These are phyloP conservation scores for Ploettnerulaceae sp. DNA, from an alignment of 2,329 filamentous ascomycete species.

Conservation along the genomic window DNA sequence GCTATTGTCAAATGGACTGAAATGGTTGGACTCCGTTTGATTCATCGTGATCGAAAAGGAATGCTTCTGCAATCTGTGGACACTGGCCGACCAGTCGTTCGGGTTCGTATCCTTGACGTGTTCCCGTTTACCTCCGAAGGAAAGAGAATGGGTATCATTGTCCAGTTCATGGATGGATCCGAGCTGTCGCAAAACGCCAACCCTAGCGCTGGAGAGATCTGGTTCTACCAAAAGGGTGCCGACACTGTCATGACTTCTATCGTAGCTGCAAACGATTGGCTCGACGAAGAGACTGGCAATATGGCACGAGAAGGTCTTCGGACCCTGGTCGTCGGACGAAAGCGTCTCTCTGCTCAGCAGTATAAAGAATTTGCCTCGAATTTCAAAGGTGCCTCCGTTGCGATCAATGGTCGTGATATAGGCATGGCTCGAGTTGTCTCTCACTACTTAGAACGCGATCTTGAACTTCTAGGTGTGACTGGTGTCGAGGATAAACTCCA, in stretches of 20 bases:
- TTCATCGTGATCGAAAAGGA: constrained; percentile 78
- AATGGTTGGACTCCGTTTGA: constrained; percentile 77
- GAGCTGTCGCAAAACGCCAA: constrained; percentile 42
- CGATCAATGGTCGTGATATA: constrained; percentile 72
- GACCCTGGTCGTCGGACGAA: constrained; percentile 91
- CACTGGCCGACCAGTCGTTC: constrained; percentile 69
- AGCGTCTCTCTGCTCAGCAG: constrained; percentile 70
- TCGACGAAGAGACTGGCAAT: constrained; percentile 98
- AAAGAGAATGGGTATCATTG: constrained; percentile 96
- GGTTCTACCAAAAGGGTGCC: constrained; percentile 98
- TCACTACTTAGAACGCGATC: constrained; percentile 76
- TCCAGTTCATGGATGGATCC: constrained; percentile 68
- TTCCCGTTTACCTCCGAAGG: constrained; percentile 98
- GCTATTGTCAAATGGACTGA: constrained; percentile 97
- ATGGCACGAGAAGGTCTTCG: constrained; percentile 96
- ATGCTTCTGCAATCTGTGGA: constrained; percentile 78
- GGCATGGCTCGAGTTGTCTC: constrained; percentile 77
- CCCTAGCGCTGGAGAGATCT: constrained; percentile 70
- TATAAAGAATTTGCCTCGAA: constrained; percentile 74
- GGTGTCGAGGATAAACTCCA: constrained; percentile 97
- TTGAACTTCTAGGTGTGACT: constrained; percentile 94
- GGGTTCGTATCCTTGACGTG: constrained; percentile 83
- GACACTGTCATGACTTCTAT: constrained; percentile 98
- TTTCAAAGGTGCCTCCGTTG: constrained; percentile 75
- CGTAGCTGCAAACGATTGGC: constrained; percentile 94